Conservation (phyloP, 1,284 basidiomycete species). For the Kalmanozyma brasiliensis region DNA sequence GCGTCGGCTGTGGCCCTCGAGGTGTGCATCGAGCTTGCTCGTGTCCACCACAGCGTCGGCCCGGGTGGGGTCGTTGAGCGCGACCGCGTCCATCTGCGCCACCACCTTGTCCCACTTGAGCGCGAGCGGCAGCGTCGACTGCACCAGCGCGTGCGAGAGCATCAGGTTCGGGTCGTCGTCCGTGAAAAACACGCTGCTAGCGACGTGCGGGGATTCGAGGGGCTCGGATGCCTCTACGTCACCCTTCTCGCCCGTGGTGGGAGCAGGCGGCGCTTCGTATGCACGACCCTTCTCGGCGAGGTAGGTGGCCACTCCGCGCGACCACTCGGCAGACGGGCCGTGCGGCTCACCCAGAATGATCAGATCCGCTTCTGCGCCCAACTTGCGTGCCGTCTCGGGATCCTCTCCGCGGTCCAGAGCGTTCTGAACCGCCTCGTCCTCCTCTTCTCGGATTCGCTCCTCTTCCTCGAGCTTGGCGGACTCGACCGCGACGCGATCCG, state of each 20-base stretch:
- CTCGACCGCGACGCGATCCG: constrained; percentile 46
- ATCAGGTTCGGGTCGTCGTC: constrained; percentile 62
- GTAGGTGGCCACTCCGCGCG: constrained; percentile 61
- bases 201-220: constrained; percentile 20
- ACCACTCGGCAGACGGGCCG: constrained; percentile 59
- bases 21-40: constrained; percentile 39
- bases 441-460: constrained; percentile 48
- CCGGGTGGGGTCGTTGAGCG: constrained; percentile 29
- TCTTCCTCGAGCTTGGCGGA: constrained; percentile 51
- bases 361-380: constrained; percentile 65
- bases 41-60: constrained; percentile 31
- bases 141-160: constrained; percentile 63
- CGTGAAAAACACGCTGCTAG: constrained; percentile 37
- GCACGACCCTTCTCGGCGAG: constrained; percentile 62
- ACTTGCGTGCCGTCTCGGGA: constrained; percentile 54
- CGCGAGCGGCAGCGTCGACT: constrained; percentile 55
- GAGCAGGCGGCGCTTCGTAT: constrained; percentile 55
- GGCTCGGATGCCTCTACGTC: constrained; percentile 11
- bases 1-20: constrained; percentile 14
- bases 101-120: constrained; percentile 59
- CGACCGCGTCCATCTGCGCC: constrained; percentile 52
- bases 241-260: constrained; percentile 5
- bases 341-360: constrained; percentile 64
- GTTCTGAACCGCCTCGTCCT: constrained; percentile 59
- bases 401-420: constrained; percentile 64